Conservation (phyloP, 2,329 filamentous ascomycete genomes). For the Arthrinium phaeospermum region DNA sequence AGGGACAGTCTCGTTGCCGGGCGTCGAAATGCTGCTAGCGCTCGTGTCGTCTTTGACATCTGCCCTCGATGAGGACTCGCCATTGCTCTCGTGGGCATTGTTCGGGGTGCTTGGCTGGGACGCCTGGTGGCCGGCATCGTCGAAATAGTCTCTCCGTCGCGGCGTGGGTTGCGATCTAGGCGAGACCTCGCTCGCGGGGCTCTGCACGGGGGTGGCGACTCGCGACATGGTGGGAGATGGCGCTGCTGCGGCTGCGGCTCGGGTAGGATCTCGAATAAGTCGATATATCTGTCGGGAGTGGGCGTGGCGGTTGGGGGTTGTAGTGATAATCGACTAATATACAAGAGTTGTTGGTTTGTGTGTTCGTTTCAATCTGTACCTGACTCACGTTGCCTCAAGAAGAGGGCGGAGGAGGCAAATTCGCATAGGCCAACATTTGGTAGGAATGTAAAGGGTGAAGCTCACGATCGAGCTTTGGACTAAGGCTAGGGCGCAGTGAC, state of each 20-base stretch:
- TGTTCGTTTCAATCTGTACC: slow-evolving; percentile 34
- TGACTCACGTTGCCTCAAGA: slow-evolving; percentile 45
- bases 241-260: neutral
- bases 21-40: slow-evolving; percentile 40
- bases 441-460: slow-evolving; percentile 22
- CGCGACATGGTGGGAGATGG: slow-evolving; percentile 33
- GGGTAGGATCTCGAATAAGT: neutral
- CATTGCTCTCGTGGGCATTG: slow-evolving; percentile 12
- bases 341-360: slow-evolving; percentile 14
- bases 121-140: neutral
- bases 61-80: slow-evolving; percentile 25
- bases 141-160: slow-evolving; percentile 37
- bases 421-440: slow-evolving; percentile 44
- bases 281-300: slow-evolving; percentile 6
- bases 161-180: slow-evolving; percentile 34
- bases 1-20: slow-evolving; percentile 27
- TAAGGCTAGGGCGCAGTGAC: slow-evolving; percentile 10
- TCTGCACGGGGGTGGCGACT: slow-evolving; percentile 30
- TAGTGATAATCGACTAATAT: slow-evolving; percentile 17
- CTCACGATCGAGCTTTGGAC: slow-evolving; percentile 18
- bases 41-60: slow-evolving; percentile 36
- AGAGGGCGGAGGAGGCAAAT: slow-evolving; percentile 50
- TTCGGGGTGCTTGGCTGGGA: slow-evolving; percentile 6
- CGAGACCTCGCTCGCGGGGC: slow-evolving; percentile 36
- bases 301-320: neutral